Conservation (phyloP, 2,329 filamentous ascomycete genomes). For the Fusarium sp. region DNA sequence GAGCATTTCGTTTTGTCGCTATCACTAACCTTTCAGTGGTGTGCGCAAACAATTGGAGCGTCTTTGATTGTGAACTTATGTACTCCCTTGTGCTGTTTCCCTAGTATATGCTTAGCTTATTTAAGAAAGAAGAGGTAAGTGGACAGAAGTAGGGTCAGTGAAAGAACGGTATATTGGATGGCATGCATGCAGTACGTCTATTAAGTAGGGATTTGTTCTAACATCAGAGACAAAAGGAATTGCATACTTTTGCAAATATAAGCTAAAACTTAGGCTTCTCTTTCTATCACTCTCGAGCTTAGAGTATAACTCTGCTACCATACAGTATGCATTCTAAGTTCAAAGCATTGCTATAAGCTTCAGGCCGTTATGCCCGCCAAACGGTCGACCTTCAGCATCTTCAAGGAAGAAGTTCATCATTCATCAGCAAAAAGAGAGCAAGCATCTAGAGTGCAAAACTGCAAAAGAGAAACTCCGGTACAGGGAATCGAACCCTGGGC, state of each 20-base stretch:
- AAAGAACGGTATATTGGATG: neutral
- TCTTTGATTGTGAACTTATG: no score
- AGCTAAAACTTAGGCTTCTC: neutral
- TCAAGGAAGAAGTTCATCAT: neutral
- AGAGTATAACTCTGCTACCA: neutral
- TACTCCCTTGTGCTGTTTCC: neutral
- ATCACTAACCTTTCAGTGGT: no score
- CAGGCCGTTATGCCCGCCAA: neutral
- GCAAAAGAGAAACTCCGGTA: slow-evolving; percentile 33
- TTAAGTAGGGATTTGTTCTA: neutral
- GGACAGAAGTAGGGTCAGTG: neutral
- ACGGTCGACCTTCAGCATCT: neutral
- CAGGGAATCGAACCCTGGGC: slow-evolving; percentile 45
- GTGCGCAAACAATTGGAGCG: no score
- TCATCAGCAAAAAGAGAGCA: neutral
- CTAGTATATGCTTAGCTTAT: no score
- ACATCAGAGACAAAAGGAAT: neutral
- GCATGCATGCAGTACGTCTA: neutral
- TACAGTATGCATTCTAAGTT: neutral
- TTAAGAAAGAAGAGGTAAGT: neutral
- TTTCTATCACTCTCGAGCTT: neutral
- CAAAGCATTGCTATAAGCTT: neutral
- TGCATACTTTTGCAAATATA: neutral
- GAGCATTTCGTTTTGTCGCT: no score
- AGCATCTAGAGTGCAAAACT: no score